A percentile compares a stretch with the other conserved stretches of the same genome.
Evolutionary conservation across 2,329 filamentous ascomycete genomes (phyloP).

Genomic region (Pestalotiopsis sp.): DNA sequence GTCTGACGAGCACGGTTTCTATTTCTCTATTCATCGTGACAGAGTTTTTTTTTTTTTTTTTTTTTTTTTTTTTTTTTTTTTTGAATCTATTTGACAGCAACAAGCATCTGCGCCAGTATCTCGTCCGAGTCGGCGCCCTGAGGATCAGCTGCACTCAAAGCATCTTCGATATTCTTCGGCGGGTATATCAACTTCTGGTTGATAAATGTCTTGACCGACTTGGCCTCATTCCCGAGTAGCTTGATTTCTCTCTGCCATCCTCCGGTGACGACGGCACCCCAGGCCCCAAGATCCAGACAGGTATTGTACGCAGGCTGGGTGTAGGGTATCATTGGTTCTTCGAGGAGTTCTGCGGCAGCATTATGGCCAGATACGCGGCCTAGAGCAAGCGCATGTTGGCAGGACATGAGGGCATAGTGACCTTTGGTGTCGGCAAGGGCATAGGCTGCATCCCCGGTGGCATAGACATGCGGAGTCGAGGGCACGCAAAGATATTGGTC

Average conservation of each 20-base stretch:
- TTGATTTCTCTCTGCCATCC: conserved; percentile 36
- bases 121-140: background rate
- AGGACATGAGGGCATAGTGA: conserved; percentile 38
- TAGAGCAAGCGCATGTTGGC: conserved; percentile 40
- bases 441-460: conserved; percentile 37
- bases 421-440: conserved; percentile 26
- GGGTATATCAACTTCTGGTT: conserved; percentile 39
- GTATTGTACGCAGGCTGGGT: conserved; percentile 32
- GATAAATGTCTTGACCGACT: conserved; percentile 35
- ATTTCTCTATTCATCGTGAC: background rate
- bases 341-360: conserved; percentile 36
- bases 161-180: conserved; percentile 25
- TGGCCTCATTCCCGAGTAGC: conserved; percentile 30
- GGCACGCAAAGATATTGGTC: conserved; percentile 31
- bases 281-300: conserved; percentile 40
- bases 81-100: background rate
- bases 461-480: conserved; percentile 28
- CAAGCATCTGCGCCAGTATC: background rate
- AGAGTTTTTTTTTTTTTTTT: no score
- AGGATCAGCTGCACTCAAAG: conserved; percentile 28
- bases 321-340: conserved; percentile 26
- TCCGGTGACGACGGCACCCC: conserved; percentile 29
- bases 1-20: background rate
- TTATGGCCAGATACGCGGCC: conserved; percentile 38
- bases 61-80: no score